These are phyloP conservation scores for Aspergillus fumigatus DNA, from an alignment of 2,329 filamentous ascomycete genomes.

Conservation along the genomic window DNA sequence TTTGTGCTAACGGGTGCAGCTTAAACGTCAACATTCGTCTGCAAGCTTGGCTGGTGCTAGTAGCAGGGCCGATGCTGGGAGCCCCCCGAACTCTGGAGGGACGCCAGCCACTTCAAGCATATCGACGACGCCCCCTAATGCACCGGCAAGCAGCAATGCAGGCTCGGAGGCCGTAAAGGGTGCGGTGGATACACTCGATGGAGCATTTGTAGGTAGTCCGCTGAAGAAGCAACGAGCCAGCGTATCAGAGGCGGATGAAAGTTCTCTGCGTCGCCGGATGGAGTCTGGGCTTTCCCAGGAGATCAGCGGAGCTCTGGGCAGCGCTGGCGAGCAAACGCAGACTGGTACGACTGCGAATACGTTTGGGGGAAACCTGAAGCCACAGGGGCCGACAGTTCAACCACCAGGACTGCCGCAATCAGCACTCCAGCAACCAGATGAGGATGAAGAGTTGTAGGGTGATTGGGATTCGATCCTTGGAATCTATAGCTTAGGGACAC, in stretches of 20 bases:
- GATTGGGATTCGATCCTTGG: background rate
- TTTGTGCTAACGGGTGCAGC: constrained; percentile 36
- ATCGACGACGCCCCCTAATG: constrained; percentile 34
- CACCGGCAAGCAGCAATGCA: constrained; percentile 12
- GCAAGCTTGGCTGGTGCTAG: constrained; percentile 46
- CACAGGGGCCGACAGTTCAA: constrained; percentile 3
- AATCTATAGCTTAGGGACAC: background rate
- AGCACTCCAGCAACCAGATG: constrained; percentile 5
- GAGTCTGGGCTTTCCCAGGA: constrained; percentile 35
- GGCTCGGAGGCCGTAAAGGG: constrained; percentile 19
- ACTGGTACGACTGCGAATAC: constrained; percentile 4
- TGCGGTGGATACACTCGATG: constrained; percentile 23
- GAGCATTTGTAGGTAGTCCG: constrained; percentile 41
- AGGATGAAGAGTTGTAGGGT: constrained; percentile 30
- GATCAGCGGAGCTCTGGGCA: constrained; percentile 35
- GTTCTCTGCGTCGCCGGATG: constrained; percentile 37
- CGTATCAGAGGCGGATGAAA: constrained; percentile 40
- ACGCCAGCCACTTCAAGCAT: constrained; percentile 30
- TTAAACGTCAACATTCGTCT: constrained; percentile 63
- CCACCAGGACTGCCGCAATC: background rate
- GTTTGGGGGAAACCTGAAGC: constrained; percentile 19
- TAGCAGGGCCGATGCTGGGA: constrained; percentile 29
- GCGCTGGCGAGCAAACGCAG: constrained; percentile 12
- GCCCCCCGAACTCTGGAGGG: constrained; percentile 33
- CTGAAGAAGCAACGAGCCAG: constrained; percentile 46